Evolutionary conservation across 805 yeast species (phyloP).

Genomic region (Cyberlindnera subsufficiens): DNA sequence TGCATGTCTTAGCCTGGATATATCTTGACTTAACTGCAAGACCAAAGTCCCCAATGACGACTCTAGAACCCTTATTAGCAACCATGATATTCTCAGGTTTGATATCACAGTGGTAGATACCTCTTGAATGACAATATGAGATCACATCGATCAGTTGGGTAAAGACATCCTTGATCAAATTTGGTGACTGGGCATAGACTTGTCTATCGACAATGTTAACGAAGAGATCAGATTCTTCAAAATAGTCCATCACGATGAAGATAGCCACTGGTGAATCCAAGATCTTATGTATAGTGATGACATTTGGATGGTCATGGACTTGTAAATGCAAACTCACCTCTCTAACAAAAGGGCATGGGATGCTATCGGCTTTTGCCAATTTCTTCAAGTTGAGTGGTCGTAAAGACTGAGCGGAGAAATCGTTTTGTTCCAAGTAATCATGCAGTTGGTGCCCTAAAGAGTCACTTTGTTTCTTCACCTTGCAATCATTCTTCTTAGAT

Average conservation of each 20-base stretch:
- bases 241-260: conserved; percentile 82
- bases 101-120: conserved; percentile 89
- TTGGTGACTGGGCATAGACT: conserved; percentile 43
- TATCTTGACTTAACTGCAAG: conserved; percentile 59
- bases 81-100: conserved; percentile 93
- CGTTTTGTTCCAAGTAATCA: conserved; percentile 2
- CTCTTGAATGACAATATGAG: conserved; percentile 72
- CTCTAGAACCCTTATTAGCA: conserved; percentile 44
- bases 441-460: conserved; percentile 6
- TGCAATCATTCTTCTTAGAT: conserved; percentile 31
- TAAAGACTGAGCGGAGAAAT: conserved; percentile 4
- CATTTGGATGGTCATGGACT: conserved; percentile 75
- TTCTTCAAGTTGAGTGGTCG: conserved; percentile 18
- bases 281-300: conserved; percentile 70
- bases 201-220: conserved; percentile 74
- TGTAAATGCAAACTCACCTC: conserved; percentile 71
- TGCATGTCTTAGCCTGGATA: conserved; percentile 65
- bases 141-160: conserved; percentile 79
- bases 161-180: conserved; percentile 50
- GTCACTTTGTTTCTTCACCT: conserved; percentile 17
- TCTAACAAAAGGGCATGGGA: conserved; percentile 33
- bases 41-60: conserved; percentile 84
- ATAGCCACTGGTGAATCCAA: conserved; percentile 51
- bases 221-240: conserved; percentile 80
- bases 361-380: conserved; percentile 13